These are phyloP conservation scores for Oryza longistaminata DNA, from an alignment of 176 grass and related monocot genomes.

Conservation along the genomic window DNA sequence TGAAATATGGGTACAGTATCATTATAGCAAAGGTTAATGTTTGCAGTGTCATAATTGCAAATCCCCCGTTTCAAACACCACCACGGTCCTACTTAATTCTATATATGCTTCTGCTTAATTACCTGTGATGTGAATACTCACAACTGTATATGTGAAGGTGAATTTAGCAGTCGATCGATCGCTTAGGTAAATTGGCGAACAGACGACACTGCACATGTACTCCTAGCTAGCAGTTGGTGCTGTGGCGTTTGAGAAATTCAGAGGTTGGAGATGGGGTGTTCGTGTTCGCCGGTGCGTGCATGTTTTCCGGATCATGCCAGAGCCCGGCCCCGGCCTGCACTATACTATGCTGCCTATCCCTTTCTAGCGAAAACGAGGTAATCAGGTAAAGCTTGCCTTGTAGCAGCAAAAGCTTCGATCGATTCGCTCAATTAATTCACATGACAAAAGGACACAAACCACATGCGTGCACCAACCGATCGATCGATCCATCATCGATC, in stretches of 20 bases:
- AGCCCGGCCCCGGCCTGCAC: neutral
- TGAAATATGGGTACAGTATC: no score
- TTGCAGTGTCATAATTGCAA: no score
- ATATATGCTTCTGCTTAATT: no score
- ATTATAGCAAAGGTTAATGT: no score
- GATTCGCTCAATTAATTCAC: neutral
- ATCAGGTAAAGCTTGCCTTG: neutral
- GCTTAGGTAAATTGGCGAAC: neutral
- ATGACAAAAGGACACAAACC: conserved; percentile 2
- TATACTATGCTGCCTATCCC: neutral
- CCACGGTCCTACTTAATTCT: no score
- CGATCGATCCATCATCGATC: neutral
- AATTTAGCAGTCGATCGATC: neutral
- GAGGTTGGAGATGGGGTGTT: neutral
- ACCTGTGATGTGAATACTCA: no score
- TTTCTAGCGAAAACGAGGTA: conserved; percentile 35
- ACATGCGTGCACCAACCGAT: conserved; percentile 12
- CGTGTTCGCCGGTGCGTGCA: conserved; percentile 1
- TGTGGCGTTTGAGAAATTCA: neutral
- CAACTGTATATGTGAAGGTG: neutral
- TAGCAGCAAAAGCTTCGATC: neutral
- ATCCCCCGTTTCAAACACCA: no score
- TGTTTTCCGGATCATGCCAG: conserved; percentile 44
- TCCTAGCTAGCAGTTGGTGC: neutral
- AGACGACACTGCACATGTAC: neutral